Evolutionary conservation across 768 basidiomycete genomes (phyloP).

Genomic region (Tulasnella sp.): DNA sequence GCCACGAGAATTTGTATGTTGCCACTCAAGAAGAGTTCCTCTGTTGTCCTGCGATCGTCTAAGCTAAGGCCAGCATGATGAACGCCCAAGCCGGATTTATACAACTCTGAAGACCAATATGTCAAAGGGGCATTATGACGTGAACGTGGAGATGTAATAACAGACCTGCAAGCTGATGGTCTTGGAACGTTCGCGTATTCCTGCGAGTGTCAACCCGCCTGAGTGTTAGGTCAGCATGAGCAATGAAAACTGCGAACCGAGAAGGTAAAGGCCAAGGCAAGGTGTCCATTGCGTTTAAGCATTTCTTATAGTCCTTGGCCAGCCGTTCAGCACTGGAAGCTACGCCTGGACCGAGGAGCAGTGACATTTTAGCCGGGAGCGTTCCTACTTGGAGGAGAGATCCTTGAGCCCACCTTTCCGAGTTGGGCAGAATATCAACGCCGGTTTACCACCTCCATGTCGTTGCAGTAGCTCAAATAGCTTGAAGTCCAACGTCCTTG

Average conservation of each 20-base stretch:
- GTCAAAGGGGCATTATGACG: background rate
- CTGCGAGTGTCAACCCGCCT: conserved; percentile 30
- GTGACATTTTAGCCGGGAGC: background rate
- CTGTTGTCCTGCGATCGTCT: conserved; percentile 61
- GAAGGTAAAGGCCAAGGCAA: conserved; percentile 61
- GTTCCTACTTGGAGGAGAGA: conserved; percentile 14
- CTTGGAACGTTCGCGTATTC: conserved; percentile 44
- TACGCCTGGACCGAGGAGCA: conserved; percentile 25
- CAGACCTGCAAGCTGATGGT: conserved; percentile 55
- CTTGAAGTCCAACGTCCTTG: conserved; percentile 55
- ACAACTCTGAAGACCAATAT: conserved; percentile 38
- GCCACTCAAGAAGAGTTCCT: conserved; percentile 59
- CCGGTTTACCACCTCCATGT: conserved; percentile 69
- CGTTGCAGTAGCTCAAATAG: conserved; percentile 61
- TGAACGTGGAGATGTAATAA: background rate
- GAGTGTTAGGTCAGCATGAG: background rate
- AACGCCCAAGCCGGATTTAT: conserved; percentile 66
- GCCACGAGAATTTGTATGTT: conserved; percentile 58
- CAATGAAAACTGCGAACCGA: conserved; percentile 30
- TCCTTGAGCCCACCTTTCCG: conserved; percentile 50
- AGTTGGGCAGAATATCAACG: conserved; percentile 80
- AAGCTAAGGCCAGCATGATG: conserved; percentile 82
- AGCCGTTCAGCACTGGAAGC: conserved; percentile 63
- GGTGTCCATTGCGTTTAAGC: conserved; percentile 35
- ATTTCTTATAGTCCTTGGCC: conserved; percentile 55